phyloP scores from a whole-genome alignment of 2,329 filamentous ascomycete species.

The Fusarium begoniae region DNA sequence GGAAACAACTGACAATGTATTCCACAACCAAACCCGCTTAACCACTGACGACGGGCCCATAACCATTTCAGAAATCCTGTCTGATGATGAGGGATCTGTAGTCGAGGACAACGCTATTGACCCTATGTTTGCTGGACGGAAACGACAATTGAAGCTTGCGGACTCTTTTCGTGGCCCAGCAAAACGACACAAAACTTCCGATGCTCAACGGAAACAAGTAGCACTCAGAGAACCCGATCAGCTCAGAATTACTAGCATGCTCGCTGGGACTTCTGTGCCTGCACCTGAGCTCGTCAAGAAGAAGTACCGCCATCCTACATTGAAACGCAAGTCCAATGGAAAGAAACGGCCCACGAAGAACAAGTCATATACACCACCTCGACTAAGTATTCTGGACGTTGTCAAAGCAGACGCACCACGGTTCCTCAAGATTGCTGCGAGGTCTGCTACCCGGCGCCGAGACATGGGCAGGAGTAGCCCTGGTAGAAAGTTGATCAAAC shows the following conservation, averaged over 20 bases:
- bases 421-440: slow-evolving; percentile 70
- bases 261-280: slow-evolving; percentile 26
- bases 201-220: slow-evolving; percentile 32
- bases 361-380: slow-evolving; percentile 49
- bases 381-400: slow-evolving; percentile 70
- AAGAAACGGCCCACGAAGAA: slow-evolving; percentile 9
- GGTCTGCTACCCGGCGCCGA: slow-evolving; percentile 58
- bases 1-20: slow-evolving; percentile 36
- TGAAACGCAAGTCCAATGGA: neutral
- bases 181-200: slow-evolving; percentile 40
- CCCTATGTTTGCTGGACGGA: slow-evolving; percentile 57
- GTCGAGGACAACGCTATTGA: slow-evolving; percentile 64
- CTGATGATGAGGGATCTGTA: slow-evolving; percentile 48
- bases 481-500: slow-evolving; percentile 63
- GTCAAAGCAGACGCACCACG: slow-evolving; percentile 61
- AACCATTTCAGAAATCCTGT: slow-evolving; percentile 11
- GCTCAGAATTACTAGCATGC: slow-evolving; percentile 46
- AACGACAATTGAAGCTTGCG: slow-evolving; percentile 49
- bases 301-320: slow-evolving; percentile 26
- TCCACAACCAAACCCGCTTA: slow-evolving; percentile 43
- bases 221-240: slow-evolving; percentile 39
- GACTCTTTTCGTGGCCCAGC: slow-evolving; percentile 38
- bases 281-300: slow-evolving; percentile 21
- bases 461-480: slow-evolving; percentile 66
- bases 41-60: slow-evolving; percentile 18